Evolutionary conservation across 257 asterid species (phyloP), one percentile per base, ranked within the genome.

Genomic region (Dorcoceras hygrometricum): DNA sequence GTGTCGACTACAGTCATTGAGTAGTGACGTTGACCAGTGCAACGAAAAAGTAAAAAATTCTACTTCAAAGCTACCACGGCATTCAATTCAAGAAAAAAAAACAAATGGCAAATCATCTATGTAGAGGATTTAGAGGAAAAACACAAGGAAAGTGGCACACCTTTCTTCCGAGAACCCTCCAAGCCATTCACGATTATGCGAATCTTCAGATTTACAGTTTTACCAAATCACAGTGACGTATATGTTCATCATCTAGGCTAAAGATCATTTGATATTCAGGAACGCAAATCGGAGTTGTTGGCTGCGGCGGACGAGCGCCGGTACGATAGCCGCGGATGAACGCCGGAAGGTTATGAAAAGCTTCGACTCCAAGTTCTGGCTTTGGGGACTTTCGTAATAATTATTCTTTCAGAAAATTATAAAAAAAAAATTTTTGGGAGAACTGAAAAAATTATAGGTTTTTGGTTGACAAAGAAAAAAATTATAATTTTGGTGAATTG

Each of bases 121-220:
- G 6, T 11, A 9, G 19, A n/a, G 0, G 57, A 32, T 6, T 31
- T n/a, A 46, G 61, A 24, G 64, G 48, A 56, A 20, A 19, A 25
- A 20, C 22, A 56, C 4, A 36, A 11, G 18, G 28, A 48, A 9
- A 28, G 34, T n/a, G 71, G 22, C 78, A 6, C 23, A 87, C 98
- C 98, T 82, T 89, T 77, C 75, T 79, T 43, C 80, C 89, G 11
- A 78, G 72, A 34, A 79, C 84, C 63, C 87, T 83, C 94, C 83
- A 89, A 75, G 96, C 95, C 98, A 91, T 91, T 83, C 65, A 80
- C 58, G 78, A 62, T 69, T 26, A 64, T 58, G 67, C 54, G 64
- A 72, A 63, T 66, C 53, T 67, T 73, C 63, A 57, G 60, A 55
- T 73, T 76, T 69, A 69, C 75, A 66, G 43, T 43, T 64, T 58